phyloP scores from a whole-genome alignment of 2,329 filamentous ascomycete species.

The Trichoderma sp. region DNA sequence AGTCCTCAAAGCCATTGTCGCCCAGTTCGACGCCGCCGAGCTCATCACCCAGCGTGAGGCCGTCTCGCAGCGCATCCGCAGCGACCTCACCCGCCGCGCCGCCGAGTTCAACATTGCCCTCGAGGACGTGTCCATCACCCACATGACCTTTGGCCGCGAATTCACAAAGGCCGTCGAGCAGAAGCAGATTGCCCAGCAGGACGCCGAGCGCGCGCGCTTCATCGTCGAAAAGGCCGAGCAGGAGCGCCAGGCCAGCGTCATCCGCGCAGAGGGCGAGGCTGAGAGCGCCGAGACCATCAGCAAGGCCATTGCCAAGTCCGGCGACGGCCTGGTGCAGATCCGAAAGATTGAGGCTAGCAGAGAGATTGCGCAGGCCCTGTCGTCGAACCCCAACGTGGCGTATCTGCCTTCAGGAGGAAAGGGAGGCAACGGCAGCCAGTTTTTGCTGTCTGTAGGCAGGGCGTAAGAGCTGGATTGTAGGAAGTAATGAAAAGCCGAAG shows the following conservation, averaged over 20 bases:
- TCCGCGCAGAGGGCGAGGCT: constrained; percentile 95
- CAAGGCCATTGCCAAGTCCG: constrained; percentile 87
- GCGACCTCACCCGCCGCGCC: constrained; percentile 87
- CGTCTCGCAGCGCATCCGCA: constrained; percentile 89
- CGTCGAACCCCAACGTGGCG: constrained; percentile 89
- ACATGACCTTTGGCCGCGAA: constrained; percentile 99
- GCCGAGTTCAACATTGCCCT: constrained; percentile 98
- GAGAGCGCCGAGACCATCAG: constrained; percentile 94
- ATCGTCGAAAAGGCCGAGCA: constrained; percentile 99
- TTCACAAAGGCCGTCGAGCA: constrained; percentile 99
- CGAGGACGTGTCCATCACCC: constrained; percentile 97
- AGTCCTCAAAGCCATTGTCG: constrained; percentile 97
- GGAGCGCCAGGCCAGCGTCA: constrained; percentile 97
- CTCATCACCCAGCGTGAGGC: constrained; percentile 98
- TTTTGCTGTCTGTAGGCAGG: constrained; percentile 52
- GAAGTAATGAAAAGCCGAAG: constrained; percentile 22
- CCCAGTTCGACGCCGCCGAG: constrained; percentile 97
- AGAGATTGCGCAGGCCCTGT: constrained; percentile 89
- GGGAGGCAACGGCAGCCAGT: constrained; percentile 51
- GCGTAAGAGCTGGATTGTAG: constrained; percentile 30
- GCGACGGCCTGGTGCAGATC: constrained; percentile 93
- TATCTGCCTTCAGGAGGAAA: constrained; percentile 75
- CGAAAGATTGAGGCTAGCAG: constrained; percentile 94
- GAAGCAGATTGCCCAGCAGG: constrained; percentile 99
- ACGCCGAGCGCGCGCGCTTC: constrained; percentile 94